phyloP scores from a whole-genome alignment of 2,329 filamentous ascomycete species.

The Plectosphaerella cucumerina region DNA sequence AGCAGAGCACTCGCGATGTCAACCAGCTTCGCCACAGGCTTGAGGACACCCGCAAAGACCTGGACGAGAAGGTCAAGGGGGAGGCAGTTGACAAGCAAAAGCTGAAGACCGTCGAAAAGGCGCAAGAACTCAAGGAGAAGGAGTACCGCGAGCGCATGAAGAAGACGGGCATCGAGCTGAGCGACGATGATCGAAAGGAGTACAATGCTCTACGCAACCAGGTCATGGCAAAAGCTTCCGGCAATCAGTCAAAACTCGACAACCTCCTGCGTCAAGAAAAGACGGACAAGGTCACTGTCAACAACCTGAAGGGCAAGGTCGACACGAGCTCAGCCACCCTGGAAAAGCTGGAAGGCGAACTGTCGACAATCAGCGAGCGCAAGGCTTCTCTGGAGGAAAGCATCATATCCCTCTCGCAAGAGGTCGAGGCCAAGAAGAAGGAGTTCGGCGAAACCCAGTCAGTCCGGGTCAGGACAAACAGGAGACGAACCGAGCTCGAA shows the following conservation, averaged over 20 bases:
- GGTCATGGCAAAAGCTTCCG: constrained; percentile 76
- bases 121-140: constrained; percentile 80
- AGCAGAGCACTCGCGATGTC: constrained; percentile 68
- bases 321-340: constrained; percentile 71
- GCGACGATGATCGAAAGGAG: constrained; percentile 80
- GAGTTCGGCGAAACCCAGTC: constrained; percentile 83
- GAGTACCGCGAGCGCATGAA: constrained; percentile 83
- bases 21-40: constrained; percentile 65
- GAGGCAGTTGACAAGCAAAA: constrained; percentile 77
- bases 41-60: constrained; percentile 69
- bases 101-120: constrained; percentile 80
- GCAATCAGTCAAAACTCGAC: constrained; percentile 78
- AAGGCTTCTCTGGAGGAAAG: constrained; percentile 57
- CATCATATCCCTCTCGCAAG: constrained; percentile 64
- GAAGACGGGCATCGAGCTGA: constrained; percentile 82
- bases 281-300: constrained; percentile 86
- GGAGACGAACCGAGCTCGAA: constrained; percentile 82
- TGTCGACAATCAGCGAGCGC: constrained; percentile 64
- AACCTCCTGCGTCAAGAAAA: constrained; percentile 85
- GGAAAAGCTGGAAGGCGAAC: constrained; percentile 69
- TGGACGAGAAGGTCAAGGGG: constrained; percentile 63
- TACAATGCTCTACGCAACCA: constrained; percentile 82
- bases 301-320: constrained; percentile 83
- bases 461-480: constrained; percentile 74
- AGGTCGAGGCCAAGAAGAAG: constrained; percentile 87